Conservation (phyloP, 73 alveolate genomes). For the Paramecium octaurelia region DNA sequence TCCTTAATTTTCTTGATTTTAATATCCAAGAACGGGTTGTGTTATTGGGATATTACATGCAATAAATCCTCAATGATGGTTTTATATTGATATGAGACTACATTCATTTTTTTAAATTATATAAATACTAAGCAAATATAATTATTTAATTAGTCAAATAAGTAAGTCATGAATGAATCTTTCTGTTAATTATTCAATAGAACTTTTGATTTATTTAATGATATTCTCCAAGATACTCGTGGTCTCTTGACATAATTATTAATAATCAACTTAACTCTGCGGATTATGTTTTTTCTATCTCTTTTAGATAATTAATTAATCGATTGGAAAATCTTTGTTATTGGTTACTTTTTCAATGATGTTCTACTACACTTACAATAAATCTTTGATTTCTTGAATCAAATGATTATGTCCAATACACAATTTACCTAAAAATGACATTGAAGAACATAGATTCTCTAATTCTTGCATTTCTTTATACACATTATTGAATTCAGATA, state of each 20-base stretch:
- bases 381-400: not conserved
- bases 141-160: not conserved
- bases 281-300: not conserved
- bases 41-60: not conserved
- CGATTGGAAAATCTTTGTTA: not conserved
- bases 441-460: not conserved
- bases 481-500: not conserved
- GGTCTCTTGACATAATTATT: not conserved
- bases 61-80: not conserved
- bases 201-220: not conserved
- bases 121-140: not conserved
- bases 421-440: not conserved
- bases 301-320: not conserved
- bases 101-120: not conserved
- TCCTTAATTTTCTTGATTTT: not conserved
- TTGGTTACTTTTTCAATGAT: not conserved
- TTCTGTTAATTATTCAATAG: not conserved
- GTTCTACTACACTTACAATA: not conserved
- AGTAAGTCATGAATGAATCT: conserved; percentile 33
- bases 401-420: not conserved
- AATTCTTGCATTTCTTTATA: conserved; percentile 16
- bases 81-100: not conserved
- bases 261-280: not conserved
- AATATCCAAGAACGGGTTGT: not conserved
- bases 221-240: not conserved